Evolutionary conservation across 306 rosid species (phyloP), one percentile per base, ranked within the genome.

Genomic region (Sicyos baderoa): DNA sequence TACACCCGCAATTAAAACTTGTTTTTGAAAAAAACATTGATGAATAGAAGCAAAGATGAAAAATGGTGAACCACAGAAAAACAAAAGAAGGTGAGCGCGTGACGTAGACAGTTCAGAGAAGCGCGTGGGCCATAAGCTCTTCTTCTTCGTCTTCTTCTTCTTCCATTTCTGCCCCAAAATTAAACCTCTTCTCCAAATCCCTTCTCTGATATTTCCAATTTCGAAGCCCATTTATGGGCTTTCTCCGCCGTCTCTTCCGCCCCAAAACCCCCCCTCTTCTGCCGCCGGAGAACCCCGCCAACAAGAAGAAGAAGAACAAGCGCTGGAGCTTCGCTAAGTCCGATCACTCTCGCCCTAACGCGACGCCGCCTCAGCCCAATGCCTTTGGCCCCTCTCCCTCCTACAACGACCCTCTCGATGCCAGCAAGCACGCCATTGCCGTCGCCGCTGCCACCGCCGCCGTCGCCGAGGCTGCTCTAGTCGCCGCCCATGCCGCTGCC

Each of bases 361-460:
- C 45, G 8, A 40, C 45, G 2, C 11, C 45, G 45, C 9, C 45
- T 40, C 45, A 40, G 9, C 45, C 45, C 45, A 40, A 40, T 40
- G 45, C 32, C n/a, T 74, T 68, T 58, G 75, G 74, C 25, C 40
- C 74, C 16, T 22, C 84, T 13, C 7, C 71, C 2, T 53, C 79
- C 19, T 69, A 54, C 73, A 7, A 78, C 5, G 77, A 75, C 3
- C 69, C 82, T 18, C 57, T 82, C 17, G 94, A 88, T 73, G 77
- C 96, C 18, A 86, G 82, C 70, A 86, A 86, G 68, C 97, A 88
- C 73, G 99, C 99, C 7, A 81, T 93, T 27, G 99, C 97, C 0
- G 99, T 93, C 0, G 97, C 97, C 0, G 91, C 96, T 1, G 97
- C 97, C 4, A 93, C 96, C 2, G 97, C 96, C 0, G 94, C 97